Conservation (phyloP, 257 asterid genomes). For the Primulina tabacum region DNA sequence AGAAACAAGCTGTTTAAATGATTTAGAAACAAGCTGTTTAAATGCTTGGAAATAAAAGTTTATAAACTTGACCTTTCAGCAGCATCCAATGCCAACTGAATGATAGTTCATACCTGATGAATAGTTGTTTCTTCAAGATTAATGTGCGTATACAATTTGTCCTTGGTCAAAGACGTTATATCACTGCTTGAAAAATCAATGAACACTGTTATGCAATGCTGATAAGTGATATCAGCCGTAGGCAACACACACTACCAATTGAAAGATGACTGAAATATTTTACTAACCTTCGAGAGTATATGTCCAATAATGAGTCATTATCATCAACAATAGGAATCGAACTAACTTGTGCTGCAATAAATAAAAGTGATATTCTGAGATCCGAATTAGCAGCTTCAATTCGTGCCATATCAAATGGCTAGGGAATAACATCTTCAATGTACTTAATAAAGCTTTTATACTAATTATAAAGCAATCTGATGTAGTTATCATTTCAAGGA, state of each 20-base stretch:
- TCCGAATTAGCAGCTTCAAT: background rate
- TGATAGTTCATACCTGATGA: constrained; percentile 54
- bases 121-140: constrained; percentile 81
- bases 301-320: constrained; percentile 77
- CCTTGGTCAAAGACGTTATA: constrained; percentile 89
- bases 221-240: background rate
- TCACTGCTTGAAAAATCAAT: constrained; percentile 55
- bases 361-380: constrained; percentile 1
- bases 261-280: background rate
- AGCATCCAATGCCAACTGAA: constrained; percentile 16
- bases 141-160: constrained; percentile 66
- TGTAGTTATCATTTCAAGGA: background rate
- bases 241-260: background rate
- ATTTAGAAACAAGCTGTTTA: background rate
- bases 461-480: background rate
- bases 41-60: background rate
- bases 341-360: constrained; percentile 79
- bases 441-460: background rate
- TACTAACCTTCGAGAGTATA: constrained; percentile 81
- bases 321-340: constrained; percentile 92
- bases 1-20: background rate
- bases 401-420: background rate
- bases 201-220: background rate
- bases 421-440: background rate
- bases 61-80: constrained; percentile 3